Percentiles rank a stretch among this genome's conserved stretches.
Conservation (phyloP, 202 grass and related monocot species). For the Carex sylvatica region DNA sequence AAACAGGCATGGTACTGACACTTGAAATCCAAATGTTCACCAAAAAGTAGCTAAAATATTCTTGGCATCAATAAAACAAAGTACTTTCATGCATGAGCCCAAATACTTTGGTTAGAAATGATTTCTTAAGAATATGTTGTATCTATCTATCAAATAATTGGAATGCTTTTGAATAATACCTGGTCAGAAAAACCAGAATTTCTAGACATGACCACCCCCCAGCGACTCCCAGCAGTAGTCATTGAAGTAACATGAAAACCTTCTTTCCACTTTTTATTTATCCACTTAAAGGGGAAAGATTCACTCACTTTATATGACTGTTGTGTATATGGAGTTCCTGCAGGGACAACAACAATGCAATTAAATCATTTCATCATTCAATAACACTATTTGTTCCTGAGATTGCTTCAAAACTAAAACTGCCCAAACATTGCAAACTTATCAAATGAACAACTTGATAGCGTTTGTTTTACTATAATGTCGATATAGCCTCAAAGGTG, state of each 20-base stretch:
- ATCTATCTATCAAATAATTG: not conserved
- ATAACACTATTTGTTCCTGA: not conserved
- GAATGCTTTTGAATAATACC: slow-evolving; percentile 36
- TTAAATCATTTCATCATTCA: slow-evolving; percentile 1
- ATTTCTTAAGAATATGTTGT: not conserved
- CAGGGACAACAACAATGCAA: slow-evolving; percentile 20
- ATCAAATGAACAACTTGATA: not conserved
- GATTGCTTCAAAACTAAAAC: not conserved
- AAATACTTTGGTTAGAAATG: not conserved
- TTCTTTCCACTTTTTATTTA: slow-evolving; percentile 99
- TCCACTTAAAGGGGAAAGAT: slow-evolving; percentile 98
- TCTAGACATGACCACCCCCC: slow-evolving; percentile 96
- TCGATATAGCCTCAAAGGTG: not conserved
- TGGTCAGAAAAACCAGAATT: slow-evolving; percentile 92
- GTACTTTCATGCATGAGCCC: not conserved
- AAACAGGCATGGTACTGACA: not conserved
- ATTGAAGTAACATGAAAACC: slow-evolving; percentile 98
- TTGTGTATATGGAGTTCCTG: slow-evolving; percentile 94
- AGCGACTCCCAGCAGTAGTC: slow-evolving; percentile 87
- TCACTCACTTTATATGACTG: slow-evolving; percentile 99
- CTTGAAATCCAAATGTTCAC: not conserved
- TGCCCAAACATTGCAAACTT: not conserved
- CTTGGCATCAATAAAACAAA: not conserved
- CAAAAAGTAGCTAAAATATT: not conserved
- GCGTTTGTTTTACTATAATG: not conserved